Conservation (phyloP, 345 rosid genomes). For the Mercurialis annua region DNA sequence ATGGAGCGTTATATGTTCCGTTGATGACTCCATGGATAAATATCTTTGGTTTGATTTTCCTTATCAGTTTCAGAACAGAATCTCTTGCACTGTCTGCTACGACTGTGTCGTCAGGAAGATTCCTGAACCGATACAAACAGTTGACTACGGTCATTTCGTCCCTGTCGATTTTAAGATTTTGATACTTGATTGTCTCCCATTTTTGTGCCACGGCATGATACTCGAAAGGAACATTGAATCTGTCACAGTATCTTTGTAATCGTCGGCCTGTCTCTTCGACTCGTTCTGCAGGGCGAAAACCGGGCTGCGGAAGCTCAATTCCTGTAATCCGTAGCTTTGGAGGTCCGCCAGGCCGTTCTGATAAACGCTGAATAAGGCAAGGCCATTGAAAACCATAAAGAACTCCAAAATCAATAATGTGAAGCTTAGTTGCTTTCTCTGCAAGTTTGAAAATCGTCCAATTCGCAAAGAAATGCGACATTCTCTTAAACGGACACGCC, state of each 20-base stretch:
- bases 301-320: conserved; percentile 79
- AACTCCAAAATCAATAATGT: conserved; percentile 76
- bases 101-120: conserved; percentile 65
- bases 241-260: conserved; percentile 49
- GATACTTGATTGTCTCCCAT: conserved; percentile 71
- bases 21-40: conserved; percentile 60
- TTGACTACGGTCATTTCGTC: conserved; percentile 62
- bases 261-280: conserved; percentile 69
- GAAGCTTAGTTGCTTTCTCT: conserved; percentile 49
- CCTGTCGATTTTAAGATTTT: conserved; percentile 51
- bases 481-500: conserved; percentile 47
- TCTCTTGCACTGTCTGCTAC: conserved; percentile 56
- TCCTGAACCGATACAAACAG: conserved; percentile 45
- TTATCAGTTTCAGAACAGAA: conserved; percentile 50
- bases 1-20: conserved; percentile 67
- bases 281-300: conserved; percentile 66
- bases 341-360: conserved; percentile 43
- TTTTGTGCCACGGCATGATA: conserved; percentile 55
- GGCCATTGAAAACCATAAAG: conserved; percentile 91
- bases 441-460: conserved; percentile 43
- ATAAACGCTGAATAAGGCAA: conserved; percentile 56
- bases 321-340: conserved; percentile 68
- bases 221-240: conserved; percentile 58
- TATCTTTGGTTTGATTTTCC: conserved; percentile 51
- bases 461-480: conserved; percentile 50